Evolutionary conservation across 345 rosid species (phyloP), one percentile per base, ranked within the genome.

Genomic region (Hibiscus trionum): DNA sequence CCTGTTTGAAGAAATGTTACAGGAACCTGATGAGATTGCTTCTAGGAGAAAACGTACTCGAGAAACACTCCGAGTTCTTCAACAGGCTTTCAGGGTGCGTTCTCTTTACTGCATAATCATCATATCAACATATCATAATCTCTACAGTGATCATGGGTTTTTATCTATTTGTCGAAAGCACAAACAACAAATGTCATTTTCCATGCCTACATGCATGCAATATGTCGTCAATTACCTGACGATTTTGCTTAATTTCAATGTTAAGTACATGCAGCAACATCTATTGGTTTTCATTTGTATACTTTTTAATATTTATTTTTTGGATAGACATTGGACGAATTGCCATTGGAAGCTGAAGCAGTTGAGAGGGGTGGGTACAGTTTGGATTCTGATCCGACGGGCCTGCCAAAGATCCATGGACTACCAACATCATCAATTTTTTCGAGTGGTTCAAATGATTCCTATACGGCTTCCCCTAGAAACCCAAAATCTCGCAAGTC

Each of bases 1-100:
- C 84, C 84, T 96, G 74, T 96, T 96, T 72, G 98, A 96, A 81
- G 98, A 96, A 86, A 89, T 96, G 97, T 76, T 96, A 78, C 99
- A 93, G 87, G 99, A 96, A 80, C 93, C 98, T 70, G 95, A 86
- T 21, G 99, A 91, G 83, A 77, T 96, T 73, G 96, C 98, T 29
- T 67, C 58, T 52, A 93, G 86, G 82, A 87, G 99, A 84, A 96
- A 91, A 77, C 92, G 83, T 56, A 91, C 95, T 3, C 84, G 91
- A 73, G 98, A 93, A 75, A 85, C 88, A 60, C 95, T 96, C 69
- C 80, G 90, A 50, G 87, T 88, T 70, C 98, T 96, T 68, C 97
- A 90, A 75, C 99, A 91, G 76, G 99, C 99, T 62, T 88, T 89
- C 81, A 81, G 88, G 88, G 98, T 93, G 73, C 75, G 86, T 81